Evolutionary conservation across 1,284 basidiomycete species (phyloP).

Genomic region (Uromyces viciae-fabae): DNA sequence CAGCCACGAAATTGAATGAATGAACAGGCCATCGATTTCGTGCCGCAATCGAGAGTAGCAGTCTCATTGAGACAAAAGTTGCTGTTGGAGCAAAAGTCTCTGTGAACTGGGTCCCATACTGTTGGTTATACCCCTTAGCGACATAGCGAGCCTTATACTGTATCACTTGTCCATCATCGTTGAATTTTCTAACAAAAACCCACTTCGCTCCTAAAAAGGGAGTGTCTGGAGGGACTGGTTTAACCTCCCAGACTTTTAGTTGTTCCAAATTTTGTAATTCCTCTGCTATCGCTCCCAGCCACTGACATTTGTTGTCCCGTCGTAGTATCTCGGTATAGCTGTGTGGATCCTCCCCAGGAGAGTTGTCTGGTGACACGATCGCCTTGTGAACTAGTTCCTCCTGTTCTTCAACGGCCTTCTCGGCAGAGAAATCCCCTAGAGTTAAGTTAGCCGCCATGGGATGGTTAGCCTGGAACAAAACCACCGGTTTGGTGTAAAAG

Average conservation of each 20-base stretch:
- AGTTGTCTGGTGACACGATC: background rate
- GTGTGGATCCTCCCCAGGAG: background rate
- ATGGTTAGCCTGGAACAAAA: background rate
- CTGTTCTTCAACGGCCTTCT: background rate
- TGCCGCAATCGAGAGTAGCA: background rate
- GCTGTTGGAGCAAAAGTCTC: constrained; percentile 12
- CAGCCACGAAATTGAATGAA: constrained; percentile 7
- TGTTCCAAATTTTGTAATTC: background rate
- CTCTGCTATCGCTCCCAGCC: background rate
- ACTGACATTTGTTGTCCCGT: too few species aligned
- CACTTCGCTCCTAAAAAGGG: background rate
- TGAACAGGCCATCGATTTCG: background rate
- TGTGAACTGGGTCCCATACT: background rate
- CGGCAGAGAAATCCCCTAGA: background rate
- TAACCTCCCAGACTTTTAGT: background rate
- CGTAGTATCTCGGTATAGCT: background rate
- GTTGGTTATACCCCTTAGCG: background rate
- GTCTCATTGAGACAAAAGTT: background rate
- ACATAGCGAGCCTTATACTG: background rate
- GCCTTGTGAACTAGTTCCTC: background rate
- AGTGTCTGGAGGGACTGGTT: background rate
- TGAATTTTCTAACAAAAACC: background rate
- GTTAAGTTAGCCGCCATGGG: too few species aligned
- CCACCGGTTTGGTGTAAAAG: background rate
- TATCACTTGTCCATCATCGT: background rate